Evolutionary conservation across 371 early-diverging fungal species (phyloP).

Genomic region (Basidiobolus meristosporus): DNA sequence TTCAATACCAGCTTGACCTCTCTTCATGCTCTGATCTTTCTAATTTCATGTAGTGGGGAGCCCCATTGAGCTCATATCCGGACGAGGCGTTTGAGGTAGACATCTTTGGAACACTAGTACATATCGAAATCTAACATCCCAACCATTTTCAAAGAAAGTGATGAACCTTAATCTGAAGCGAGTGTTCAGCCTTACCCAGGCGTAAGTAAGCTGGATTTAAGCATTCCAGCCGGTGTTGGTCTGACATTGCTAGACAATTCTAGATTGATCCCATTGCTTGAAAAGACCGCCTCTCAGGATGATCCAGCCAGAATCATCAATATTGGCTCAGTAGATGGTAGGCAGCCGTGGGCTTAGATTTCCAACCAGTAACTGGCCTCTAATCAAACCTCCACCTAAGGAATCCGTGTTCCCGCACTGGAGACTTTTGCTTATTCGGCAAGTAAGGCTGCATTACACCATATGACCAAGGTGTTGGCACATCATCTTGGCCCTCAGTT

Average conservation of each 20-base stretch:
- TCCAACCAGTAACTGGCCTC: too few relatives aligned
- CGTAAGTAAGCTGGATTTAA: conserved; percentile 16
- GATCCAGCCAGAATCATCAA: conserved; percentile 57
- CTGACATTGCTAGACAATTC: background rate
- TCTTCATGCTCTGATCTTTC: background rate
- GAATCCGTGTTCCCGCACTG: conserved; percentile 21
- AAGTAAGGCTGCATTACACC: conserved; percentile 65
- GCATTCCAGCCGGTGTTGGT: background rate
- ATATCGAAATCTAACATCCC: conserved; percentile 1
- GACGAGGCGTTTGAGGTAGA: conserved; percentile 30
- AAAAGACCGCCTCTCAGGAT: conserved; percentile 30
- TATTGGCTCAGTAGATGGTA: conserved; percentile 65
- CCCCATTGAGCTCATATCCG: conserved; percentile 33
- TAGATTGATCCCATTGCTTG: conserved; percentile 53
- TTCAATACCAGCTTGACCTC: background rate
- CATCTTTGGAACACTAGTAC: too few relatives aligned
- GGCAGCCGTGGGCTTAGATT: conserved; percentile 12
- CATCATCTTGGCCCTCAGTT: conserved; percentile 31
- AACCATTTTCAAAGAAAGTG: conserved; percentile 23
- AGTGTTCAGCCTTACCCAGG: conserved; percentile 65
- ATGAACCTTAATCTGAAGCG: conserved; percentile 78
- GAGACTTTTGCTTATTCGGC: conserved; percentile 59
- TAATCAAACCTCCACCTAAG: conserved; percentile 28
- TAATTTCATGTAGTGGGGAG: conserved; percentile 41
- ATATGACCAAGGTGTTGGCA: conserved; percentile 47